Evolutionary conservation across 139 green algal genomes (phyloP), one percentile per base, ranked within the genome.

Genomic region (Diplosphaera chodatii): DNA sequence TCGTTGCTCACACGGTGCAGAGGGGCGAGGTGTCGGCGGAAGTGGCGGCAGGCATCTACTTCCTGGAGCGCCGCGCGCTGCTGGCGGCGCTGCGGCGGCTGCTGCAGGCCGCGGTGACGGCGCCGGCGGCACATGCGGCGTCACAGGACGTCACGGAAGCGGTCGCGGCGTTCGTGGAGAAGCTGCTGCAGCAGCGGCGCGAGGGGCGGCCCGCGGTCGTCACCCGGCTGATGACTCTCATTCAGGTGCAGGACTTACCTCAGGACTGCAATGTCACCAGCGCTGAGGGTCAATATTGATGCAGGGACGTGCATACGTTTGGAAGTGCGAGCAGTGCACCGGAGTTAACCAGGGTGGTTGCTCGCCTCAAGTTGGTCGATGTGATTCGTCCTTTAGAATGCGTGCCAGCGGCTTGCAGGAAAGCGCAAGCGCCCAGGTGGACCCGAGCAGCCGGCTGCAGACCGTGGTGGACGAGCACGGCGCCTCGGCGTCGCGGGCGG

Each of bases 31-130:
- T 84, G 34, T 73, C 76, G 20, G 83, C 79, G 0, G 86, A 89
- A 25, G 74, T 74, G 10, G 88, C 79, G 0, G 80, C 83, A 0
- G 88, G 88, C 8, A 32, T 88, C 1, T 89, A 86, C 72, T 77
- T 91, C 37, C 74, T 78, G 69, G 86, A 91, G 77, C 78, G 88
- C 28, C 77, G 78, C 23, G 78, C 74, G 40, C 67, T 75, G 37
- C 66, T 88, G 31, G 63, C 63, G 4, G 72, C 73, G 2, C 76
- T 92, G 20, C 68, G 68, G 4, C 62, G 74, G 27, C 79, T 92
- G 69, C 85, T 92, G 66, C 67, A 83, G n/a, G 69, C 77, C 29
- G 37, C 64, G 62, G 40, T 70, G 33, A 0, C n/a, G 32, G 4
- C 71, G 62, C 21, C 56, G 32, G 59, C 64, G 68, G 37, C 34